Percentiles rank a stretch among this genome's conserved stretches.
Evolutionary conservation across 2,329 filamentous ascomycete species (phyloP).

Genomic region (Hymenoscyphus scutula): DNA sequence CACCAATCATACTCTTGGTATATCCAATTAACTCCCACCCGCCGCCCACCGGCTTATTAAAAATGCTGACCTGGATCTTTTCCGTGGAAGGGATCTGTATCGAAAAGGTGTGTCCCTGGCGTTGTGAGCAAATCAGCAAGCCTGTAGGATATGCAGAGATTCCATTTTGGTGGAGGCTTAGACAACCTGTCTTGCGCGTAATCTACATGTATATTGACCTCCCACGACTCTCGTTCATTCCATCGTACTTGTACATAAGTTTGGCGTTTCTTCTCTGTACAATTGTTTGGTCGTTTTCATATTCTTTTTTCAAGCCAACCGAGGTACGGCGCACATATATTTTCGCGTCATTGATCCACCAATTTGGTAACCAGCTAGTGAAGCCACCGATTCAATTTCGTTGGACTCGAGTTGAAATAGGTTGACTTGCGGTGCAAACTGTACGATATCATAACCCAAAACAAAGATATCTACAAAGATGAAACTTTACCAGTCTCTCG

Average conservation of each 20-base stretch:
- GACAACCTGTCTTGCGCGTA: not conserved
- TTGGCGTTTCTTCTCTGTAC: not conserved
- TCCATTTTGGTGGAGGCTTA: conserved; percentile 1
- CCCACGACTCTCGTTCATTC: not conserved
- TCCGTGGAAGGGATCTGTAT: not conserved
- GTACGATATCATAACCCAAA: not conserved
- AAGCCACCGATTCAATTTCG: not conserved
- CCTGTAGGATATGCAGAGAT: not conserved
- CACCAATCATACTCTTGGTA: not conserved
- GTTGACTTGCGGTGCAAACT: not conserved
- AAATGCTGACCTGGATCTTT: conserved; percentile 2
- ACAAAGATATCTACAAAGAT: conserved; percentile 4
- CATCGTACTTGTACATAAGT: not conserved
- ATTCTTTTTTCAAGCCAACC: not conserved
- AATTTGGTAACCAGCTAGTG: not conserved
- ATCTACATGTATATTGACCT: not conserved
- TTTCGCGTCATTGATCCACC: not conserved
- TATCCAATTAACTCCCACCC: not conserved
- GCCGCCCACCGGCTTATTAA: not conserved
- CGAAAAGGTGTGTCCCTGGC: not conserved
- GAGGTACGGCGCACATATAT: not conserved
- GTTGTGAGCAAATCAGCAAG: conserved; percentile 4
- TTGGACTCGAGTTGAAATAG: not conserved
- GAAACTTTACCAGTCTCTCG: not conserved
- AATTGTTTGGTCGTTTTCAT: not conserved